Conservation (phyloP, 495 filamentous ascomycete species). For the Talaromyces adpressus region DNA sequence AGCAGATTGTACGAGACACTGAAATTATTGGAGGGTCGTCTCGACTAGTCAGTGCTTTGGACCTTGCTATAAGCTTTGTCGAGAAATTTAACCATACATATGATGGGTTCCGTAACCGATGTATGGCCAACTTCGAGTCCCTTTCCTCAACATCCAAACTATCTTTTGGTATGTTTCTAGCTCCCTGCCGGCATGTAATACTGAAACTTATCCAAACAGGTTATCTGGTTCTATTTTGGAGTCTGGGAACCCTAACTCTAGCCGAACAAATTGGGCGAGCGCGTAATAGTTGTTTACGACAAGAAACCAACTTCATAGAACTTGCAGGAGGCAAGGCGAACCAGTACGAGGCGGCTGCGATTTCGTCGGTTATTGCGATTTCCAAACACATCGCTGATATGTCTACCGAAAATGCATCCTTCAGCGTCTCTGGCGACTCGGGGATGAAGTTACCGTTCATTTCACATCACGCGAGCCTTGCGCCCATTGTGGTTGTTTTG, state of each 20-base stretch:
- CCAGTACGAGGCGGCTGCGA: neutral
- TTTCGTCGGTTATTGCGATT: neutral
- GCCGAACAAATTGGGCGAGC: neutral
- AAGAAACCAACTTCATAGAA: neutral
- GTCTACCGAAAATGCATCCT: neutral
- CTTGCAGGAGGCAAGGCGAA: neutral
- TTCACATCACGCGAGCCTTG: neutral
- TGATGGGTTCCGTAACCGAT: neutral
- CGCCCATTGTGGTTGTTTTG: neutral
- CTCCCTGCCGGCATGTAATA: neutral
- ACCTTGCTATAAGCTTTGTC: neutral
- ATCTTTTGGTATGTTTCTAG: neutral
- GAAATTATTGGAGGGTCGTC: neutral
- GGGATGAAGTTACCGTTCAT: neutral
- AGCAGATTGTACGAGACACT: neutral
- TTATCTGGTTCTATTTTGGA: neutral
- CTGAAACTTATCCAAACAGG: neutral
- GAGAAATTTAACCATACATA: neutral
- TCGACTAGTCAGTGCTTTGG: neutral
- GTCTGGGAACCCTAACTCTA: neutral
- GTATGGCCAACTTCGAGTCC: neutral
- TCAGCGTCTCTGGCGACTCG: neutral
- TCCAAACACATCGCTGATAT: neutral
- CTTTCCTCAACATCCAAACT: neutral
- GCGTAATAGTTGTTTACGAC: neutral